Base-by-base conservation (phyloP, 106 monocot genomes). In the Acorus calamus region DNA sequence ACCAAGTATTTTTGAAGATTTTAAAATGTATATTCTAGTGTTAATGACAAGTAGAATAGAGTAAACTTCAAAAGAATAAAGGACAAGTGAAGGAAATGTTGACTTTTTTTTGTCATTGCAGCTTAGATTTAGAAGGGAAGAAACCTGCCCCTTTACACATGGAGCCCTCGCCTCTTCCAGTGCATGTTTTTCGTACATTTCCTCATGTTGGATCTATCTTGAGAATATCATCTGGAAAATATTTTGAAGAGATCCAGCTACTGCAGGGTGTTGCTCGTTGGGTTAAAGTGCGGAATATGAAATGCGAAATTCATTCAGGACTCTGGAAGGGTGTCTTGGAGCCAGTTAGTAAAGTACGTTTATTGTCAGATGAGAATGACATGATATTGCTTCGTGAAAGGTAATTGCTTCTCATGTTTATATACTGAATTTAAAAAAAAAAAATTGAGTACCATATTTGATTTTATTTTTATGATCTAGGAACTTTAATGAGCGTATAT, bases 191-290 rank as follows among this genome's bases (percentile, higher is more conserved):
- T 13, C 44, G 49, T 14, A 53, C 51, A 69, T 86, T 89, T 66
- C 93, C 93, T 60, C 46, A 28, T 65, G 67, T 79, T 52, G 93
- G 89, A 7, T 77, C 77, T 44, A 68, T 93, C 8, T 53, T 93
- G 44, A 70, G 83, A 61, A 49, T 84, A 61, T 68, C 53, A 56
- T 5, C 73, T 50, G 49, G 43, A 43, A 76, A 70, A 28, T 66
- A 14, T 52, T 72, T 72, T 56, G 49, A 83, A 59, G 83, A 74
- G 46, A 66, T 76, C 11, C 46, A 42, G 48, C 66, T 71, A 43
- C 42, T 83, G 53, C 52, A 48, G 46, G 50, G 72, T 57, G 74
- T 62, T 54, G 62, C 11, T 14, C 57, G 14, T 44, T 93, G 93
- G 89, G 72, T 86, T 11, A 83, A 76, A 59, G 56, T 93, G 8